Evolutionary conservation across 208 protist genomes (phyloP), one percentile per base, ranked within the genome.

Genomic region (Blechomonas ayalai): DNA sequence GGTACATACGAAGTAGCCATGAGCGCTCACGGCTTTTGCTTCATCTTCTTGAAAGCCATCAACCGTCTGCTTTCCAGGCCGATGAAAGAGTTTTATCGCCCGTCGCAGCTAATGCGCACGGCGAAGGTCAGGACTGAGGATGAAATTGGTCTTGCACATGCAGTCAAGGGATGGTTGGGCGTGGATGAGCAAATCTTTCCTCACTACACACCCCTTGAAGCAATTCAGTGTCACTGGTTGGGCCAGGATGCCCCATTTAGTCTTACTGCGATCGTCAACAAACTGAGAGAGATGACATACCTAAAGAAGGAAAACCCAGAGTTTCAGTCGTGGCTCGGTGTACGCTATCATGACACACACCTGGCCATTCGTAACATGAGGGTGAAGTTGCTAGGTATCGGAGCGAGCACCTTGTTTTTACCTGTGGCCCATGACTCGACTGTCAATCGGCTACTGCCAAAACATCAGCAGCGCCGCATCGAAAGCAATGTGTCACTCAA

Each of bases 191-290:
- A 71, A 37, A 48, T 94, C 19, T 90, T 85, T 44, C 81, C 78
- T 2, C 85, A 94, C 48, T 90, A 78, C 77, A 94, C 85, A 5
- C 76, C 85, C 2, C 80, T 94, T 41, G 85, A 94, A 29, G 85
- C 85, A 2, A 70, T 94, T 28, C 85, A 94, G 60, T 78, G 87
- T 16, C 78, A 94, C 59, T 94, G 85, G 82, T 68, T 94, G 1
- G 85, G 85, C 29, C 67, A 76, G 49, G 85, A 94, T 52, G 85
- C 85, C 3, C 82, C 85, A 0, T 94, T 94, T 59, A 81, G 53
- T 39, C 41, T 94, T 25, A 70, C 70, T 54, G 48, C 85, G 19
- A 88, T 94, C 9, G 64, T 94, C 13, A 90, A 90, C 47, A 94
- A 94, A 46, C 57, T 94, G 38, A 70, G 85, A 19, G 81, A 94